Conservation (phyloP, 2,329 filamentous ascomycete genomes). For the Diaporthe vexans region DNA sequence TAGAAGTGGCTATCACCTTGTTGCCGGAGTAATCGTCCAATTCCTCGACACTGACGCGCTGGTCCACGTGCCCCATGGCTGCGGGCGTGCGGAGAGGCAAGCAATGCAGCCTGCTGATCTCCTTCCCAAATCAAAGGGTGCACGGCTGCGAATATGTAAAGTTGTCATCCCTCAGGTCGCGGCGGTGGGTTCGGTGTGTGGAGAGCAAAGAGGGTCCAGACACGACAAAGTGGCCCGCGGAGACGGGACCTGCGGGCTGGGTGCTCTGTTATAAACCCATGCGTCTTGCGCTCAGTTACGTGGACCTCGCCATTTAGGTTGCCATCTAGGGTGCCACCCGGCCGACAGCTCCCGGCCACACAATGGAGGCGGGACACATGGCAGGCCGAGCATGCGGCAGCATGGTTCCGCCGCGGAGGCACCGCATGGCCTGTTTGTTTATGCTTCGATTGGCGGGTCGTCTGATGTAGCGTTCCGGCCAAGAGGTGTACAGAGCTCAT, state of each 20-base stretch:
- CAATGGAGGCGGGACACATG: not conserved
- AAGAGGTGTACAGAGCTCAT: not conserved
- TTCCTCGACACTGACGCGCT: not conserved
- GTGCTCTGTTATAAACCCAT: conserved; percentile 1
- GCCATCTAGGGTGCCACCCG: not conserved
- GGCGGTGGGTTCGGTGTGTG: not conserved
- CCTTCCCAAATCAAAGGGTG: not conserved
- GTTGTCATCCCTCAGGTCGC: not conserved
- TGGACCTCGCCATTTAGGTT: no score
- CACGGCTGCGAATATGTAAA: no score
- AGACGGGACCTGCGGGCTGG: not conserved
- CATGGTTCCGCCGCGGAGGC: not conserved
- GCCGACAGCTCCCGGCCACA: not conserved
- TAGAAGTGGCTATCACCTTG: not conserved
- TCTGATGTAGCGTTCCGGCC: not conserved
- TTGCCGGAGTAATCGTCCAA: not conserved
- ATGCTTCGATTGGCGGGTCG: conserved; percentile 19
- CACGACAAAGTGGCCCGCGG: not conserved
- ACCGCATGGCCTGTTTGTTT: not conserved
- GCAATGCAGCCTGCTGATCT: not conserved
- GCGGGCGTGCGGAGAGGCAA: not conserved
- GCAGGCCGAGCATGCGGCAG: not conserved
- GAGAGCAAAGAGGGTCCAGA: not conserved
- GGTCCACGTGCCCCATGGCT: not conserved
- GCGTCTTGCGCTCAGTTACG: not conserved